Percentiles rank a stretch among this genome's conserved stretches.
These are phyloP conservation scores for Lentinula raphanica DNA, from an alignment of 768 basidiomycete species.

Conservation along the genomic window DNA sequence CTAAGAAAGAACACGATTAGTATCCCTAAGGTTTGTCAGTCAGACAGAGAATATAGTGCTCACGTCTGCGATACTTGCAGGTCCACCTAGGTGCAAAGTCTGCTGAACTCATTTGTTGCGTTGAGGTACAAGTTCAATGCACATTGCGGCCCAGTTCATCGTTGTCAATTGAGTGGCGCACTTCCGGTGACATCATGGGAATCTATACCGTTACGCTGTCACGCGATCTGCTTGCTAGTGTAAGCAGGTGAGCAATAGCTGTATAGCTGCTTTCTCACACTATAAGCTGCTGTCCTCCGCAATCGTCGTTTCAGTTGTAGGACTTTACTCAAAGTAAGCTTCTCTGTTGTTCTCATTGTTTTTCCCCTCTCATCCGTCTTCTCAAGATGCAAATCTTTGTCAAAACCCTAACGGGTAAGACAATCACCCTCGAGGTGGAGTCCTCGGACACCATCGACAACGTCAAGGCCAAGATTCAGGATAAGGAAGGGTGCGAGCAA, in stretches of 20 bases:
- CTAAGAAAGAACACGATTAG: not conserved
- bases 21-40: not conserved
- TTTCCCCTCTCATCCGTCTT: not conserved
- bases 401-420: slow-evolving; percentile 93
- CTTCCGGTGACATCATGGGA: no score
- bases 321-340: not conserved
- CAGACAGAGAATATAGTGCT: not conserved
- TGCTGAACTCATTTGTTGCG: not conserved
- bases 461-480: slow-evolving; percentile 73
- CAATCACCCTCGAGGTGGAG: slow-evolving; percentile 98
- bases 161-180: no score
- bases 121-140: not conserved
- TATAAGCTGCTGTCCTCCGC: not conserved
- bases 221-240: not conserved
- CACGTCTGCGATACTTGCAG: slow-evolving; percentile 7
- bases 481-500: slow-evolving; percentile 47
- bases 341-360: not conserved
- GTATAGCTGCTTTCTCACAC: slow-evolving; percentile 1
- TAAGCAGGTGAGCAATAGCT: not conserved
- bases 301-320: not conserved
- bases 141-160: no score
- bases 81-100: slow-evolving; percentile 5
- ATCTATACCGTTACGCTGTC: not conserved
- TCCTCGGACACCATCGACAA: slow-evolving; percentile 96
- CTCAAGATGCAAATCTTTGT: slow-evolving; percentile 13